Conservation (phyloP, 2,329 filamentous ascomycete species). For the Tolypocladium sp. region DNA sequence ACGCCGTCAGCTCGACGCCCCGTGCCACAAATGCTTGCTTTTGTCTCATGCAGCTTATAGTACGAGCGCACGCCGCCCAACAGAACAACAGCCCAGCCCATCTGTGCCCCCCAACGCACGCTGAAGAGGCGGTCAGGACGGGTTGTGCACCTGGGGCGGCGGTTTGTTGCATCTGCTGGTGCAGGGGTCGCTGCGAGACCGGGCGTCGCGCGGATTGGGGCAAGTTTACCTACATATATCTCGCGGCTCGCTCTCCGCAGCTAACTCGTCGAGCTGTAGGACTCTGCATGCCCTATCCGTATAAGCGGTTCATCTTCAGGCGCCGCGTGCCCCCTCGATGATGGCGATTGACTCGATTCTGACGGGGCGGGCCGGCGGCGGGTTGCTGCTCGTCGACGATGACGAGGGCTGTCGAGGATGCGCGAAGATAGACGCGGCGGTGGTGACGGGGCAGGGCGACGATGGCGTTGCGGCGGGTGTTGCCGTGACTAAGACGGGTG, state of each 20-base stretch:
- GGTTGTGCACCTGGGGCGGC: background rate
- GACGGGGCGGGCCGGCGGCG: background rate
- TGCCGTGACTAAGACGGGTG: background rate
- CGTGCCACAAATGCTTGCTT: background rate
- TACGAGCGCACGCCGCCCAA: background rate
- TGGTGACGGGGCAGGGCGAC: background rate
- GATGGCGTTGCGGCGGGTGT: background rate
- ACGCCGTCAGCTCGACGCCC: background rate
- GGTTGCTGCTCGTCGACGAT: background rate
- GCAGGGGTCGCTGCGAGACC: background rate
- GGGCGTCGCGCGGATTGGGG: background rate
- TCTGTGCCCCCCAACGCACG: too few relatives aligned
- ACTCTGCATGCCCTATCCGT: background rate
- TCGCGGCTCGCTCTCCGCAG: background rate
- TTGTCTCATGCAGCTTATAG: background rate
- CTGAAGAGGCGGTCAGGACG: background rate
- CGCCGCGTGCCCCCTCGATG: background rate
- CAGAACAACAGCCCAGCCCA: background rate
- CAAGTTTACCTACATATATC: background rate
- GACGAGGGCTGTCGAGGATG: slow-evolving; percentile 1
- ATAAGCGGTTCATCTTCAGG: background rate
- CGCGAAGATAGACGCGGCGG: slow-evolving; percentile 1
- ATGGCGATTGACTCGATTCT: background rate
- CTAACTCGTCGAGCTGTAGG: background rate
- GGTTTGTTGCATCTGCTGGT: background rate